A percentile compares a stretch with the other conserved stretches of the same genome.
These are phyloP conservation scores for Pythium oligandrum DNA, from an alignment of 352 stramenopile species.

Conservation along the genomic window DNA sequence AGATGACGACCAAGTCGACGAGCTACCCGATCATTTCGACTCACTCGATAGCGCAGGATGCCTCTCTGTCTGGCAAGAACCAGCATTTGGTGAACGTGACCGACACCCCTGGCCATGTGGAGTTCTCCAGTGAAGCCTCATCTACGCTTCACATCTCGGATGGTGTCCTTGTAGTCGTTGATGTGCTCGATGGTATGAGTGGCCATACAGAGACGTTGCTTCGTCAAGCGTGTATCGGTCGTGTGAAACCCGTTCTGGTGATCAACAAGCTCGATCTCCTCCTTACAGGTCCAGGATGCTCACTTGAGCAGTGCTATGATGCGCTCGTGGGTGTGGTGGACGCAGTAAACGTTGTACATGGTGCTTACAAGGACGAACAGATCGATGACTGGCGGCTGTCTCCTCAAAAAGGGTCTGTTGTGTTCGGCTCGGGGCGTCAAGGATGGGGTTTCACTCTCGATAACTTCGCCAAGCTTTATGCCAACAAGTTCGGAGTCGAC, in stretches of 20 bases:
- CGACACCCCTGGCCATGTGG: conserved; percentile 99
- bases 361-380: conserved; percentile 97
- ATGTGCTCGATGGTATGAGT: conserved; percentile 99
- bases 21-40: conserved; percentile 99
- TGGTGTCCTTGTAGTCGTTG: conserved; percentile 98
- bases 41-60: conserved; percentile 21
- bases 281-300: conserved; percentile 97
- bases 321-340: conserved; percentile 98
- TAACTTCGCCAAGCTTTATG: conserved; percentile 98
- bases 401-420: conserved; percentile 97
- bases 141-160: conserved; percentile 99
- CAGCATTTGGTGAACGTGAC: conserved; percentile 99
- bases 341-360: conserved; percentile 99
- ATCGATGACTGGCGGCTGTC: conserved; percentile 98
- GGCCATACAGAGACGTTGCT: conserved; percentile 99
- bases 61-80: conserved; percentile 94
- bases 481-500: conserved; percentile 97
- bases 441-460: conserved; percentile 99
- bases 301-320: conserved; percentile 99
- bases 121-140: conserved; percentile 99
- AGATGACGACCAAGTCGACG: conserved; percentile 99
- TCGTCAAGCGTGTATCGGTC: conserved; percentile 96
- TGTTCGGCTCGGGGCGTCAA: conserved; percentile 98
- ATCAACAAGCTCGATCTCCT: conserved; percentile 99
- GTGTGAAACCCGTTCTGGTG: conserved; percentile 98